A percentile compares a stretch with the other conserved stretches of the same genome.
Evolutionary conservation across 768 basidiomycete species (phyloP).

Genomic region (Suillus sp.): DNA sequence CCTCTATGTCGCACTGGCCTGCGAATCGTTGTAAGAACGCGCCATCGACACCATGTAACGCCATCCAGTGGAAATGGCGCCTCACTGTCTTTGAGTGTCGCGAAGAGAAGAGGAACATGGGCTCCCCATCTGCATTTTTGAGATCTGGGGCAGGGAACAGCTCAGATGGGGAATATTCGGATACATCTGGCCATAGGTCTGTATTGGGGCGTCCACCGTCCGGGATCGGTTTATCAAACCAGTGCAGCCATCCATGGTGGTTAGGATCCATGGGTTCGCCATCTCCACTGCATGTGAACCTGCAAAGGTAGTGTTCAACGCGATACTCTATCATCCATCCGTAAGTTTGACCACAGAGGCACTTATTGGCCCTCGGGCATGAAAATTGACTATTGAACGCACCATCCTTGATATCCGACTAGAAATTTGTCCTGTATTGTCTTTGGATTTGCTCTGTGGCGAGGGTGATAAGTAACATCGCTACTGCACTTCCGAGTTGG

Average conservation of each 20-base stretch:
- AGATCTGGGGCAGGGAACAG: conserved; percentile 71
- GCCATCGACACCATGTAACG: conserved; percentile 26
- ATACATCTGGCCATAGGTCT: conserved; percentile 81
- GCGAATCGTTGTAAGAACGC: conserved; percentile 2
- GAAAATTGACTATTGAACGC: conserved; percentile 22
- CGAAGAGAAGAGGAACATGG: conserved; percentile 75
- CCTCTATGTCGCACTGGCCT: background rate
- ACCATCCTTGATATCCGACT: conserved; percentile 90
- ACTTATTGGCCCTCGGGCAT: background rate
- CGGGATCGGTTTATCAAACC: conserved; percentile 68
- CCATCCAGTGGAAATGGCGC: conserved; percentile 70
- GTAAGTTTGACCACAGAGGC: background rate
- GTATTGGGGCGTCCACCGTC: conserved; percentile 71
- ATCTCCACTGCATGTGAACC: conserved; percentile 77
- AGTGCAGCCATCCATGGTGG: conserved; percentile 87
- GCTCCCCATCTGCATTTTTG: conserved; percentile 54
- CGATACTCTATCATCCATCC: background rate
- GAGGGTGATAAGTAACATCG: background rate
- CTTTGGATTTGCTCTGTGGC: conserved; percentile 60
- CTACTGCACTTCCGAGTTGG: background rate
- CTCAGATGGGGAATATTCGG: conserved; percentile 69
- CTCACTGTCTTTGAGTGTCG: conserved; percentile 74
- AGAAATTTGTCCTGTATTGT: conserved; percentile 85
- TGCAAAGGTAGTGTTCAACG: conserved; percentile 27
- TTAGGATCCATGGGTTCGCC: conserved; percentile 67